Conservation (phyloP, 1,139 yeast genomes). For the Sugiyamaella xylanicola region DNA sequence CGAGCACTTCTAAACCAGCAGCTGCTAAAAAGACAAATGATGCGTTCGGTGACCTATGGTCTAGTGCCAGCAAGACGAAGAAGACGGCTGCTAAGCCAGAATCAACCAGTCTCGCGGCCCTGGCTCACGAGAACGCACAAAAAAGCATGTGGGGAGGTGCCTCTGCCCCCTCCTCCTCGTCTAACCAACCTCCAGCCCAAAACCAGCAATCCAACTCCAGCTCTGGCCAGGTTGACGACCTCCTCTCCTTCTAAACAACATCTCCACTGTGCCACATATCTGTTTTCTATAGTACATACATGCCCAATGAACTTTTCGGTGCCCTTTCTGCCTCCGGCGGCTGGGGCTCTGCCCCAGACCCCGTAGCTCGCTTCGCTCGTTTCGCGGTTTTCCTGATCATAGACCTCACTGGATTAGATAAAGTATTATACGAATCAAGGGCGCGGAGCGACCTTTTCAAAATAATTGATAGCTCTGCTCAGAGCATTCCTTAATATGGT, state of each 20-base stretch:
- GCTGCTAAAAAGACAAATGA: conserved; percentile 48
- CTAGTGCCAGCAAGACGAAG: conserved; percentile 61
- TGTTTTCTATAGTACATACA: background rate
- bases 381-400: too few relatives aligned
- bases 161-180: conserved; percentile 25
- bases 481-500: too few relatives aligned
- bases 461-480: too few relatives aligned
- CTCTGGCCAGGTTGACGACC: conserved; percentile 31
- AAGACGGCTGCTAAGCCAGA: conserved; percentile 25
- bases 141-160: conserved; percentile 40
- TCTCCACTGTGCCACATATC: background rate
- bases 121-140: conserved; percentile 40
- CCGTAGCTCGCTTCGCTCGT: background rate
- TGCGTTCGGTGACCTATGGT: conserved; percentile 81
- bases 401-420: too few relatives aligned
- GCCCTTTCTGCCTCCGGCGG: conserved; percentile 8
- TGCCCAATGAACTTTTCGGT: background rate
- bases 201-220: conserved; percentile 9
- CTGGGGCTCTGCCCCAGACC: conserved; percentile 16
- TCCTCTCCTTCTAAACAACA: conserved; percentile 30
- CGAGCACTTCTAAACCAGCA: conserved; percentile 44
- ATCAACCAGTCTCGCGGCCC: conserved; percentile 32
- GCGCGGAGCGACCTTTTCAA: too few relatives aligned
- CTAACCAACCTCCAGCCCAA: conserved; percentile 3
- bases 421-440: too few relatives aligned